phyloP scores from a whole-genome alignment of 2,329 filamentous ascomycete genomes.

The Exophiala mesophila region DNA sequence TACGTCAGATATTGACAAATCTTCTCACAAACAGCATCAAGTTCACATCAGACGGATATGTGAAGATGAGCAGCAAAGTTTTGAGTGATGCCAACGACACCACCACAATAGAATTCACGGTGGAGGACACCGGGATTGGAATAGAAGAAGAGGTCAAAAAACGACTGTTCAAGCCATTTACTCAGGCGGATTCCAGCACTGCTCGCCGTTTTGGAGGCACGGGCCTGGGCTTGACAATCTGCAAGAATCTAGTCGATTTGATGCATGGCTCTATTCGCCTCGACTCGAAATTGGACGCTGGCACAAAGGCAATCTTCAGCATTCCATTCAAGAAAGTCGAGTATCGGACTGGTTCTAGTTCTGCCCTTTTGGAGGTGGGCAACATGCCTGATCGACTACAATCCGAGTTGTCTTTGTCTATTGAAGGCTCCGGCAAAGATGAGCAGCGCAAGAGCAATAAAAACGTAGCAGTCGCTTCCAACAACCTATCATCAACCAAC shows the following conservation, averaged over 20 bases:
- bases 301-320: constrained; percentile 71
- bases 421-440: constrained; percentile 17
- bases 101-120: constrained; percentile 64
- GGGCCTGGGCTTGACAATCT: constrained; percentile 72
- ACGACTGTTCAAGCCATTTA: constrained; percentile 73
- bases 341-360: constrained; percentile 40
- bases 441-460: constrained; percentile 9
- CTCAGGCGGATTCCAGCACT: constrained; percentile 75
- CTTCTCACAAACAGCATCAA: constrained; percentile 73
- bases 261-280: constrained; percentile 73
- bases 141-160: constrained; percentile 72
- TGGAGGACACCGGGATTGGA: constrained; percentile 75
- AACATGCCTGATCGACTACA: constrained; percentile 37
- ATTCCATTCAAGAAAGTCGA: constrained; percentile 71
- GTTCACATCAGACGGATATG: constrained; percentile 64
- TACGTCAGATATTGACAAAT: constrained; percentile 75
- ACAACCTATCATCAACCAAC: background rate
- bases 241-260: constrained; percentile 71
- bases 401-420: constrained; percentile 40
- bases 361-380: constrained; percentile 57
- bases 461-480: background rate
- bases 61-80: constrained; percentile 61
- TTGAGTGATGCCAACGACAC: constrained; percentile 60
- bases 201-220: constrained; percentile 75
- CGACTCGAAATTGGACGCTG: constrained; percentile 60